These are phyloP conservation scores for Nicotiana attenuata DNA, from an alignment of 257 asterid genomes.

Conservation along the genomic window DNA sequence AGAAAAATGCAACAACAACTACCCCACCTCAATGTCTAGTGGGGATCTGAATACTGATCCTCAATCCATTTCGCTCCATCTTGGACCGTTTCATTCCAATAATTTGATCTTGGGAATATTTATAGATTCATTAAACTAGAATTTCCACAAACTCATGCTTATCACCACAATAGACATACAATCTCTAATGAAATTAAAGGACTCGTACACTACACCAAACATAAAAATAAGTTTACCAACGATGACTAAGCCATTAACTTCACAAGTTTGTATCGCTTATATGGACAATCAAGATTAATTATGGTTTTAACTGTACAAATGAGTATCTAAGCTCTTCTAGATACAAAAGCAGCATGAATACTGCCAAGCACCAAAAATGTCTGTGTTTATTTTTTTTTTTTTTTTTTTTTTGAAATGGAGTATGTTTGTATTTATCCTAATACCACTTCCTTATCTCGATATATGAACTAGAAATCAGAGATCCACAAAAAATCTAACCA, in stretches of 20 bases:
- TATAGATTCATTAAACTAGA: not conserved
- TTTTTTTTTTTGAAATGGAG: no score
- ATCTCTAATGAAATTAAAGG: no score
- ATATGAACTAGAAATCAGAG: not conserved
- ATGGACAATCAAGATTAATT: not conserved
- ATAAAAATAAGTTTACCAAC: no score
- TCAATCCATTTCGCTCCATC: not conserved
- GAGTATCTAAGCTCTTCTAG: not conserved
- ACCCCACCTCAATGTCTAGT: not conserved
- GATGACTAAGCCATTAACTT: no score
- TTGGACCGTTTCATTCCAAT: not conserved
- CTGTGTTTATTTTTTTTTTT: not conserved
- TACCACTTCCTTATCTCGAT: not conserved
- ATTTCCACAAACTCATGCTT: not conserved
- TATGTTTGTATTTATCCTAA: not conserved
- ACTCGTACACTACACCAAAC: no score
- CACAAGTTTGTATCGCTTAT: no score
- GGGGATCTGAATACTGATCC: not conserved
- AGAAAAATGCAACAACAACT: not conserved
- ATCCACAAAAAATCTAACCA: not conserved
- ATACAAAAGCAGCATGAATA: not conserved
- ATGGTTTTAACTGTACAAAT: not conserved
- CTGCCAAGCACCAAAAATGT: not conserved
- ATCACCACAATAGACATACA: not conserved
- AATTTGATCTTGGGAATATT: not conserved